Base-by-base conservation (phyloP, 768 basidiomycete species). In the Astraeus odoratus region DNA sequence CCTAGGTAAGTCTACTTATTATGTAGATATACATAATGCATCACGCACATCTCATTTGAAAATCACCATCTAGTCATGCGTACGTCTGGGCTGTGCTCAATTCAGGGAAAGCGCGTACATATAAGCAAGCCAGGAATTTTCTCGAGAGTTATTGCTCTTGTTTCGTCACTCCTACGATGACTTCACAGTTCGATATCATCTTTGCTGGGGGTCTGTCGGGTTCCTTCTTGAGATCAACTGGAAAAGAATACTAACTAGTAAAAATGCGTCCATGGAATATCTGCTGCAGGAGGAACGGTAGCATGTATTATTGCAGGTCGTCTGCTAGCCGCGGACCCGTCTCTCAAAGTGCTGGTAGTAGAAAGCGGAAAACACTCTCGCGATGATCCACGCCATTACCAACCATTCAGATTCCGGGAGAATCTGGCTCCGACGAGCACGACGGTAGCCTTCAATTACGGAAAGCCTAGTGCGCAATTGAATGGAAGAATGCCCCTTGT, bases 171-270 rank as follows among this genome's bases (percentile, higher is more conserved):
- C 30, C 10, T n/a, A 31, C n/a, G 30, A 12, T 31, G 3, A n/a
- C 30, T 4, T 12, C 35, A 13, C 19, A 46, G 20, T 69, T 67
- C 49, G 74, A 78, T 49, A 70, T 78, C 16, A 68, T 80, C 44
- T 73, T 79, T 51, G 75, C 73, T 25, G 78, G 79, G 51, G 78
- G 77, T 78, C 15, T 13, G 55, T 46, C 31, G 22, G 4, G n/a
- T 10, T 16, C 19, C 12, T 26, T 18, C 24, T 39, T 4, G 10
- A 25, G 5, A 31, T 22, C 23, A n/a, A n/a, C 20, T 31, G 30
- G n/a, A n/a, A n/a, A n/a, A n/a, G n/a, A n/a, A n/a, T n/a, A n/a
- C 30, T 4, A 4, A 31, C 10, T 10, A 31, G 10, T 13, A 12
- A 10, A 31, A 13, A n/a, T n/a, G n/a, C n/a, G n/a, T n/a, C n/a